These are phyloP conservation scores for Xylaria sp. DNA, from an alignment of 2,329 filamentous ascomycete species.

Conservation along the genomic window DNA sequence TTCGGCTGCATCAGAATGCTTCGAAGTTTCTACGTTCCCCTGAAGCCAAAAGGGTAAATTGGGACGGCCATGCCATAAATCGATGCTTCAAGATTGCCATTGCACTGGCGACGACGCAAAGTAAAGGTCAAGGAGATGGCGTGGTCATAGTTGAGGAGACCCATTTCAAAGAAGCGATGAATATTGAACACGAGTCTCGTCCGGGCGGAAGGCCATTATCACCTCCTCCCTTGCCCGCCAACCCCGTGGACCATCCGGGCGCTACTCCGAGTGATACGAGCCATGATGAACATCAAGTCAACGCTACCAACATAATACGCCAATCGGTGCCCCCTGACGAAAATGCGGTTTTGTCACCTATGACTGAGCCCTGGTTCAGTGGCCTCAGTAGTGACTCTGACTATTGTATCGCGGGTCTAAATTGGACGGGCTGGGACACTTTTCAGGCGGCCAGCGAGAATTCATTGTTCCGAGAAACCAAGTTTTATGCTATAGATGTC, in stretches of 20 bases:
- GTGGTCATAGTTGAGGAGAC: background rate
- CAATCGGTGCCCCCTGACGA: no score
- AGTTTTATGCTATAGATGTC: constrained; percentile 10
- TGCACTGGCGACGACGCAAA: background rate
- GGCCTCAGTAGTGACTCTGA: background rate
- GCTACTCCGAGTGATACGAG: no score
- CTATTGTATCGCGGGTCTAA: constrained; percentile 2
- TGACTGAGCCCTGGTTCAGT: background rate
- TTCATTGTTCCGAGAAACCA: constrained; percentile 12
- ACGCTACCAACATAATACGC: no score
- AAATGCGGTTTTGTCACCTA: background rate
- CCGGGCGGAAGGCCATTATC: background rate
- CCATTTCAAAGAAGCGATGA: constrained; percentile 15
- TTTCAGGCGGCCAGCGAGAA: background rate
- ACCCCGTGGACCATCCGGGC: background rate
- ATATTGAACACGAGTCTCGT: background rate
- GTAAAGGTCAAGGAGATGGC: background rate
- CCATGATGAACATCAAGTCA: no score
- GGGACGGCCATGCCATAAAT: background rate
- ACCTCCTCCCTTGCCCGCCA: background rate
- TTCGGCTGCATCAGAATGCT: constrained; percentile 2
- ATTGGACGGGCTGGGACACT: background rate
- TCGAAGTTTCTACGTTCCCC: background rate
- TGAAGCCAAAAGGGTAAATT: background rate
- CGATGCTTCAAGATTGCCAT: constrained; percentile 10